Conservation (phyloP, 257 asterid species). For the Penstemon barbatus region DNA sequence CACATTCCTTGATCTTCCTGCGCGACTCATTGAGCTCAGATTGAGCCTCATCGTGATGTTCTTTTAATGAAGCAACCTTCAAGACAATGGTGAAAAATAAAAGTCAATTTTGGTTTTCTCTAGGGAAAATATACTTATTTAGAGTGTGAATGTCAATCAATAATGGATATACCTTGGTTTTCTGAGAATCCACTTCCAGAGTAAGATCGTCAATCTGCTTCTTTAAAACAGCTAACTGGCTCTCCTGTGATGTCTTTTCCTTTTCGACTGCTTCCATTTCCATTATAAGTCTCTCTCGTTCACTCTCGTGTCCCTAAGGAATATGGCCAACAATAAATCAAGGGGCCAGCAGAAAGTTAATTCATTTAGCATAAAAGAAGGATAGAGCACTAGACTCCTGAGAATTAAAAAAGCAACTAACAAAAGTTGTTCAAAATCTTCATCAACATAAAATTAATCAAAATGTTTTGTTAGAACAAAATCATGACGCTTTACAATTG, state of each 20-base stretch:
- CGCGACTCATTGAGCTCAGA: constrained; percentile 77
- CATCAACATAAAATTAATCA: constrained; percentile 1
- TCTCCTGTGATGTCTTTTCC: constrained; percentile 65
- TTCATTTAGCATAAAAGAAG: constrained; percentile 16
- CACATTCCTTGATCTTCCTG: constrained; percentile 82
- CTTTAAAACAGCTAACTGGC: constrained; percentile 58
- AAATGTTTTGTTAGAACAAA: constrained; percentile 13
- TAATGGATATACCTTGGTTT: constrained; percentile 54
- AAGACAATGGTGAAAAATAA: constrained; percentile 19
- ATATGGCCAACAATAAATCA: constrained; percentile 30
- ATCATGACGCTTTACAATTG: not conserved
- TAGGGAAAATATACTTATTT: constrained; percentile 3
- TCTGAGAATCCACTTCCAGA: constrained; percentile 62
- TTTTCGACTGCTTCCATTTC: constrained; percentile 88
- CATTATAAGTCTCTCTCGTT: constrained; percentile 79
- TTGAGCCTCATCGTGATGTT: constrained; percentile 53
- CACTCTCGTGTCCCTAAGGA: constrained; percentile 81
- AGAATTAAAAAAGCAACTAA: not conserved
- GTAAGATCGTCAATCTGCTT: constrained; percentile 59
- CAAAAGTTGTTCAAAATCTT: not conserved
- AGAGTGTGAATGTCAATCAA: constrained; percentile 18
- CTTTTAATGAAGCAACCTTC: constrained; percentile 61
- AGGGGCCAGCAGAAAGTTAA: constrained; percentile 11
- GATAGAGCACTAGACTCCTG: constrained; percentile 11
- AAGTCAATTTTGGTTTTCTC: constrained; percentile 18